A percentile compares a stretch with the other conserved stretches of the same genome.
phyloP scores from a whole-genome alignment of 148 eudicot genomes.

The Heliosperma pusillum region DNA sequence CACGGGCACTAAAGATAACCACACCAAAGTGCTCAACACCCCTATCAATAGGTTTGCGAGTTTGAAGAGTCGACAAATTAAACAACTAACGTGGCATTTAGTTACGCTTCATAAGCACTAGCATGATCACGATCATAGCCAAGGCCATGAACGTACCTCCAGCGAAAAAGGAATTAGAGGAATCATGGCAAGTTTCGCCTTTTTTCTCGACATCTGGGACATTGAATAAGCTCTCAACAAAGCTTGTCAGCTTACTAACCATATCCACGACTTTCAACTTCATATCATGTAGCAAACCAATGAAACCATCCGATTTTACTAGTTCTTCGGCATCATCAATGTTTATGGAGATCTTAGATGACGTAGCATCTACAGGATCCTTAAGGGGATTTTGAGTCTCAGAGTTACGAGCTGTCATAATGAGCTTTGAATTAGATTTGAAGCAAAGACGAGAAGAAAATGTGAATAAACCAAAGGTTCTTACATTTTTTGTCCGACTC shows the following conservation, averaged over 20 bases:
- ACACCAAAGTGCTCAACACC: too few relatives aligned
- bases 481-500: conserved; percentile 47
- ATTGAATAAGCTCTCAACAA: conserved; percentile 45
- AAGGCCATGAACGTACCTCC: conserved; percentile 58
- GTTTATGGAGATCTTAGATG: conserved; percentile 21
- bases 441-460: neutral
- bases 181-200: conserved; percentile 3
- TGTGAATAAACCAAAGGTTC: conserved; percentile 1
- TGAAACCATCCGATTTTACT: conserved; percentile 27
- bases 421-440: neutral
- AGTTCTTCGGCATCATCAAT: conserved; percentile 20
- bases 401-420: conserved; percentile 19
- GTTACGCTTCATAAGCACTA: conserved; percentile 52
- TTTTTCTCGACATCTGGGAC: conserved; percentile 13
- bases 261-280: conserved; percentile 44
- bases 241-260: conserved; percentile 50
- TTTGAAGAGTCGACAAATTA: conserved; percentile 50
- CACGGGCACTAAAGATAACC: too few relatives aligned
- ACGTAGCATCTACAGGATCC: conserved; percentile 10
- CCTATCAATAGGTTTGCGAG: neutral
- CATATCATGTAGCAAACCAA: conserved; percentile 31
- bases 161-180: conserved; percentile 22
- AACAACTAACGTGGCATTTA: conserved; percentile 13
- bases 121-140: conserved; percentile 70
- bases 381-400: conserved; percentile 13